phyloP scores from a whole-genome alignment of 371 early-diverging fungal species.

The Parasitella parasitica region DNA sequence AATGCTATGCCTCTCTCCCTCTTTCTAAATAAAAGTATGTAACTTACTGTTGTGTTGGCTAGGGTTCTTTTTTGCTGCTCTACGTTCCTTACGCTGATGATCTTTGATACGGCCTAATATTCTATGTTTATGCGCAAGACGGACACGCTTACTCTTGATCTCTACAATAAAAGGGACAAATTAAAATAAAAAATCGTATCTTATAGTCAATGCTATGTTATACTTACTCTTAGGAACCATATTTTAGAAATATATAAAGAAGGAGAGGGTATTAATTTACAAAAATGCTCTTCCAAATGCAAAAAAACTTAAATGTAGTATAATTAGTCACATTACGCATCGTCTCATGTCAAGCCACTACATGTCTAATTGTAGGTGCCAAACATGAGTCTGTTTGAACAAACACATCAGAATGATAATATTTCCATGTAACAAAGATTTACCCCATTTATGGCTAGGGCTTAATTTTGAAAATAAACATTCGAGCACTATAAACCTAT shows the following conservation, averaged over 20 bases:
- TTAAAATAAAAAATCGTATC: background rate
- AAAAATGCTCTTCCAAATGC: conserved; percentile 1
- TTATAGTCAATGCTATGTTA: background rate
- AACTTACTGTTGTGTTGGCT: conserved; percentile 44
- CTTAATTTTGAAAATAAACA: too few relatives aligned
- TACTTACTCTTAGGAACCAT: conserved; percentile 27
- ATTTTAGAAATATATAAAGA: background rate
- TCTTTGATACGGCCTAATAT: conserved; percentile 74
- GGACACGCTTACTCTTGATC: conserved; percentile 70
- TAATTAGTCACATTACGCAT: conserved; percentile 4
- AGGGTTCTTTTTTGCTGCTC: conserved; percentile 71
- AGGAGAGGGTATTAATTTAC: background rate
- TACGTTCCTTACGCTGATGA: conserved; percentile 72
- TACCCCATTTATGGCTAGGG: too few relatives aligned
- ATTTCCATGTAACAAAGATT: too few relatives aligned
- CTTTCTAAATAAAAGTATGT: background rate
- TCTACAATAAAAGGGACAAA: conserved; percentile 12
- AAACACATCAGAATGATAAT: too few relatives aligned
- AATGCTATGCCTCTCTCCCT: background rate
- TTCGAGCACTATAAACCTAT: too few relatives aligned
- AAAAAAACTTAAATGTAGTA: background rate
- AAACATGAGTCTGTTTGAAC: too few relatives aligned
- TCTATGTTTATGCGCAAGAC: conserved; percentile 71
- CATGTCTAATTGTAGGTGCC: background rate
- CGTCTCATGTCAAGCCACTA: background rate